phyloP scores from a whole-genome alignment of 108 stramenopile genomes.

The Cyclotella cryptica region DNA sequence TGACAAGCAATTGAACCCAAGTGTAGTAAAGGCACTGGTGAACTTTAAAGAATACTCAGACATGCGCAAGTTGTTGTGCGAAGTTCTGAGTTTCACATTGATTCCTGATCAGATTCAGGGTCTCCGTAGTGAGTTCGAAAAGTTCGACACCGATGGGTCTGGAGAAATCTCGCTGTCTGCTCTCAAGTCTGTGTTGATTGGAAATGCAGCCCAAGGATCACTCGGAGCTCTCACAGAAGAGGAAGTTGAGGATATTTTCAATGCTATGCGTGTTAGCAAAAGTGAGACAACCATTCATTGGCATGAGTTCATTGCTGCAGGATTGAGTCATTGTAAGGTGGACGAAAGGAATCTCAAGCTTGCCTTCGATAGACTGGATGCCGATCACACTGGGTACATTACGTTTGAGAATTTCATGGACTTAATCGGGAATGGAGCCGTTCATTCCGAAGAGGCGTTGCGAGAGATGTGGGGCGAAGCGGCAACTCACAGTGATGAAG shows the following conservation, averaged over 20 bases:
- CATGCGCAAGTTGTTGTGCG: constrained; percentile 81
- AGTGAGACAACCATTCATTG: constrained; percentile 77
- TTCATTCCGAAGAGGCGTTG: constrained; percentile 62
- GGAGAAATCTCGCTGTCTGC: constrained; percentile 77
- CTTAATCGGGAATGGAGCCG: constrained; percentile 69
- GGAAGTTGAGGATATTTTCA: constrained; percentile 79
- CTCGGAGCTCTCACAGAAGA: constrained; percentile 74
- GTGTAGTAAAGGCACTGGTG: constrained; percentile 69
- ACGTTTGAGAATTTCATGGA: constrained; percentile 79
- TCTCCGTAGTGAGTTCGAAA: constrained; percentile 80
- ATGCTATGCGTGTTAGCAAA: constrained; percentile 68
- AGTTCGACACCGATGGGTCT: constrained; percentile 76
- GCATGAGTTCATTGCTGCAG: constrained; percentile 90
- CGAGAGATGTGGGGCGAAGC: constrained; percentile 66
- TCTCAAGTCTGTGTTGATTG: constrained; percentile 66
- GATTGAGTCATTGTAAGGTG: constrained; percentile 77
- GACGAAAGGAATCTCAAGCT: constrained; percentile 84
- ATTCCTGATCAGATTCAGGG: constrained; percentile 83
- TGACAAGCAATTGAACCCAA: constrained; percentile 63
- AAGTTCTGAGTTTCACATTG: constrained; percentile 85
- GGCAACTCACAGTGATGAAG: constrained; percentile 46
- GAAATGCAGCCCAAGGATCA: constrained; percentile 68
- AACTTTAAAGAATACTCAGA: constrained; percentile 82
- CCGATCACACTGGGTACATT: constrained; percentile 79
- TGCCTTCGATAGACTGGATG: constrained; percentile 87